Base-by-base conservation (phyloP, 2,329 filamentous ascomycete species). In the Emmonsiellopsis sp. region DNA sequence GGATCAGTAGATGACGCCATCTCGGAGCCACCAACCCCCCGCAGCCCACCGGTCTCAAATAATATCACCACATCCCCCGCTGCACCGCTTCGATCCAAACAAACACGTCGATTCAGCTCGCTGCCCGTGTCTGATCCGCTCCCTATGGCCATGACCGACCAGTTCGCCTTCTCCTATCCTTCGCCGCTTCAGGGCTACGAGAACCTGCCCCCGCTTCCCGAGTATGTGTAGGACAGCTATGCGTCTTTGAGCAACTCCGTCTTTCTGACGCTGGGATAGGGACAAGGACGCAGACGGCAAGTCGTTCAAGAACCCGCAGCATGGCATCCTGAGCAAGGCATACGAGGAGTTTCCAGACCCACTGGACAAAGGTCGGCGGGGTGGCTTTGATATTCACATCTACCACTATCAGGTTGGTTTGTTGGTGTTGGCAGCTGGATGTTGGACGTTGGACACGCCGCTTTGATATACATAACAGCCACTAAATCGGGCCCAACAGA, bases 371-470 rank as follows among this genome's bases (percentile, higher is more conserved):
- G 82, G 78, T 2, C 67, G 64, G 2, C 77, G 82, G 5, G 87
- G 87, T 39, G 90, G 84, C 9, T 95, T 95, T 59, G 90, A 95
- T 65, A 71, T 94, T 13, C 90, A 95, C 68, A 84, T 95, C 61
- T 95, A 95, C 71, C 88, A 89, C 68, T 81, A 84, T 58, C 81
- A 84, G 59, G 71, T 74, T 54, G 52, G 57, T 54, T 46, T 49
- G 33, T 53, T 54, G 9, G 37, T 55, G 50, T 53, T 51, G 51
- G 53, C 31, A 51, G 45, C 49, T 52, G 37, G 46, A n/a, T 11
- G 13, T n/a, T 46, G 21, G 14, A 21, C 34, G n/a, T 48, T 36
- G 10, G 32, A 37, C 33, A 9, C 37, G 36, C 7, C 2, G 21
- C 14, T 39, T 32, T 51, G 43, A 43, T 17, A 40, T 27, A 36